A percentile compares a stretch with the other conserved stretches of the same genome.
Evolutionary conservation across 1,139 yeast species (phyloP).

Genomic region (Diutina neorugosa): DNA sequence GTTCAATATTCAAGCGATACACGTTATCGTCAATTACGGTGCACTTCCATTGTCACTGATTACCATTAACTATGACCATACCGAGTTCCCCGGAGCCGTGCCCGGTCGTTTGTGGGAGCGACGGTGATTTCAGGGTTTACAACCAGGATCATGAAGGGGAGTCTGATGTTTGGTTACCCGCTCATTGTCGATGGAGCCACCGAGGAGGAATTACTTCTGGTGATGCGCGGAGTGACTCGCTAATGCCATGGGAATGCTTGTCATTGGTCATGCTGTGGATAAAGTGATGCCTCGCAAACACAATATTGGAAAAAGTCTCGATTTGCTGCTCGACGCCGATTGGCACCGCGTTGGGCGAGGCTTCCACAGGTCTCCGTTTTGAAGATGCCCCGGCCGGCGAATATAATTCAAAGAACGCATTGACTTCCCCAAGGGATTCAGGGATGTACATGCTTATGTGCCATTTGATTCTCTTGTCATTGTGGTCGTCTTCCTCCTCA

Average conservation of each 20-base stretch:
- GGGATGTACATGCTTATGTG: no score
- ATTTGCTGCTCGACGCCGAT: no score
- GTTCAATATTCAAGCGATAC: constrained; percentile 81
- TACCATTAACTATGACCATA: constrained; percentile 50
- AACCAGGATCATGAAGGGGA: constrained; percentile 17
- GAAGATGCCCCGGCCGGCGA: no score
- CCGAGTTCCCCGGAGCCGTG: constrained; percentile 75
- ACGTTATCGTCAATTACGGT: constrained; percentile 67
- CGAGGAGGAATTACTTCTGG: constrained; percentile 33
- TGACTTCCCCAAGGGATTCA: no score
- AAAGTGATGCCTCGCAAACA: constrained; percentile 15
- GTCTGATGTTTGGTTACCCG: constrained; percentile 12
- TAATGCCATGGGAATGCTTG: constrained; percentile 24
- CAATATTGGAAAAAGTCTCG: no score
- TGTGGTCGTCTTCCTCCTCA: no score
- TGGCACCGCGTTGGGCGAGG: no score
- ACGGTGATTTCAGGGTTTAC: constrained; percentile 33
- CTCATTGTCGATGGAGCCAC: constrained; percentile 13
- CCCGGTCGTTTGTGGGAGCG: constrained; percentile 85
- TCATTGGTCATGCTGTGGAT: constrained; percentile 16
- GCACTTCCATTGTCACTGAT: constrained; percentile 23
- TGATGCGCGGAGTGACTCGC: constrained; percentile 34
- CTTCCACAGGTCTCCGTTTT: no score
- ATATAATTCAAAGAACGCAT: no score
- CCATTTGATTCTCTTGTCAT: no score